Evolutionary conservation across 768 basidiomycete species (phyloP), one percentile per base, ranked within the genome.

Genomic region (Hygrocybe punicea): DNA sequence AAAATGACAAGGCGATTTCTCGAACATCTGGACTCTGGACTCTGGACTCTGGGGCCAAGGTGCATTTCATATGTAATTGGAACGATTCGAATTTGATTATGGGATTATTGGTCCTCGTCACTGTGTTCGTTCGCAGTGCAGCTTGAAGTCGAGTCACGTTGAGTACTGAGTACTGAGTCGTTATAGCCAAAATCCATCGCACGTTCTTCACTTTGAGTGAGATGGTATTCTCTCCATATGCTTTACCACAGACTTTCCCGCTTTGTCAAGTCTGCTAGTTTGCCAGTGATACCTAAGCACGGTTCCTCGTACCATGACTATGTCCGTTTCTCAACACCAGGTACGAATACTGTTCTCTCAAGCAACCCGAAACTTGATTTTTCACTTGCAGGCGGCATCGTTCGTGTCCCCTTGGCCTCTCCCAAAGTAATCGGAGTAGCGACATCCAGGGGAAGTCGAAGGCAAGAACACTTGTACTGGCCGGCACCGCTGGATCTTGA

Each of bases 361-460:
- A 4, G n/a, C n/a, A n/a, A 47, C 45, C 45, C 6, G n/a, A 13
- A 5, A 19, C 45, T 9, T 11, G n/a, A n/a, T 23, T 17, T 5
- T 23, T 47, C 11, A 21, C 13, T n/a, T n/a, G 2, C 21, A 86
- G 87, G 81, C 53, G 87, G 87, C 24, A 74, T 78, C 46, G 78
- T 82, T 24, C 82, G 91, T 58, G 73, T 93, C 36, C 88, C 88
- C 50, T 73, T 93, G 29, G 78, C 80, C 35, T 89, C 89, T 23
- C 84, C 89, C 1, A 90, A 89, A 62, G 78, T 93, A 49, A 85
- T 92, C 55, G 91, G 91, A 11, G 78, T 87, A 34, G 84, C 84
- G 6, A 85, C 80, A 56, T 88, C 88, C 19, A 80, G 92, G 44
- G 91, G 91, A 40, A 86, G 85, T 64, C 77, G 91, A 71, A 79